A percentile compares a stretch with the other conserved stretches of the same genome.
Evolutionary conservation across 345 rosid genomes (phyloP).

Genomic region (Gossypium sturtianum): DNA sequence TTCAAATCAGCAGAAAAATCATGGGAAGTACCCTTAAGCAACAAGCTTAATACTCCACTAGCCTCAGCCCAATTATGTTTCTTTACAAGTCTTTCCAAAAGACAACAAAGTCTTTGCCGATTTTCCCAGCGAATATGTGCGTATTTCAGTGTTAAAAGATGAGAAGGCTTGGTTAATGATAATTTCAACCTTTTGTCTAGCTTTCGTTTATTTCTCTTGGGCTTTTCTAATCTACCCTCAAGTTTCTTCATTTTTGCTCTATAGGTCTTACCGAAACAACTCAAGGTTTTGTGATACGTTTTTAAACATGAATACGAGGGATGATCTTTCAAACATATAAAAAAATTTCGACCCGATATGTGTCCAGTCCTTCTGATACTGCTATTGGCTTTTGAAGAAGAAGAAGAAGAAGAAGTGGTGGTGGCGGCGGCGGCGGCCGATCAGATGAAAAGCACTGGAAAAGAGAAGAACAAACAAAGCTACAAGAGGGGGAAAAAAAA

Average conservation of each 20-base stretch:
- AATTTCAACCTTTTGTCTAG: conserved; percentile 29
- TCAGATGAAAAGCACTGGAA: too few species aligned
- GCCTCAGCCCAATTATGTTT: conserved; percentile 61
- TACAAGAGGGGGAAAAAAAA: rapidly evolving
- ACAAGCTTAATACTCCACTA: conserved; percentile 51
- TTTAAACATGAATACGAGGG: not conserved
- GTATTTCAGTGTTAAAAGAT: conserved; percentile 31
- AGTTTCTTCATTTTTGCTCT: not conserved
- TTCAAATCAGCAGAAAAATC: conserved; percentile 35
- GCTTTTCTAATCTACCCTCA: not conserved
- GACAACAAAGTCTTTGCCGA: conserved; percentile 28
- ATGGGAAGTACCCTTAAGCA: conserved; percentile 48
- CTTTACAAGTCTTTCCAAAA: conserved; percentile 46
- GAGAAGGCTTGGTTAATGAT: conserved; percentile 48
- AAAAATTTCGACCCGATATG: not conserved
- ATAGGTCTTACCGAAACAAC: not conserved
- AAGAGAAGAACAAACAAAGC: too few species aligned
- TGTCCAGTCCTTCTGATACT: too few species aligned
- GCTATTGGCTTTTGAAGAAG: too few species aligned
- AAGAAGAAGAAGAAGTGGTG: too few species aligned
- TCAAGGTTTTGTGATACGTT: not conserved
- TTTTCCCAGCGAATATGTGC: conserved; percentile 31
- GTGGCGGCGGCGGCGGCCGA: too few species aligned
- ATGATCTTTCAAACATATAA: not conserved
- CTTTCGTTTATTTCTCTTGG: not conserved